phyloP scores from a whole-genome alignment of 75 land plant species.

The Larix kaempferi region DNA sequence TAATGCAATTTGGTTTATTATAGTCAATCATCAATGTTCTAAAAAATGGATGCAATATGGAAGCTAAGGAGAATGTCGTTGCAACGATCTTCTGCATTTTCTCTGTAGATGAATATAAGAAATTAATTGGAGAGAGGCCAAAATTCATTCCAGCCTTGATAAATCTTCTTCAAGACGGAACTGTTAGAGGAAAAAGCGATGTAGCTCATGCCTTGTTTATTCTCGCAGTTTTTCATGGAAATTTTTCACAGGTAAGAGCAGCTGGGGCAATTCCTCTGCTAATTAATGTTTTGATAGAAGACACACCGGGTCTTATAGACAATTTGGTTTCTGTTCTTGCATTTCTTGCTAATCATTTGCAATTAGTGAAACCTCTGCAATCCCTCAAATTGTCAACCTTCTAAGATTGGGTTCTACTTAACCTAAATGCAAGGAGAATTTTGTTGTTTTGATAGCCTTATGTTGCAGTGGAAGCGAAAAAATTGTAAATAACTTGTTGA shows the following conservation, averaged over 20 bases:
- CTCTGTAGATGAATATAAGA: not conserved
- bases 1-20: not conserved
- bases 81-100: slow-evolving; percentile 26
- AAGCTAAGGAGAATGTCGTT: no score
- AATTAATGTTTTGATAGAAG: slow-evolving; percentile 43
- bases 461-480: no score
- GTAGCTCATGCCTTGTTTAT: slow-evolving; percentile 74
- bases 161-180: slow-evolving; percentile 5
- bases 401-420: slow-evolving; percentile 47
- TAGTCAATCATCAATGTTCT: no score
- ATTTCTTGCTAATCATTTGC: slow-evolving; percentile 36
- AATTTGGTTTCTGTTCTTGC: slow-evolving; percentile 50
- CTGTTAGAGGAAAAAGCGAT: slow-evolving; percentile 55
- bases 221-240: slow-evolving; percentile 40
- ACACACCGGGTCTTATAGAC: slow-evolving; percentile 49
- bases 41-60: no score
- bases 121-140: no score
- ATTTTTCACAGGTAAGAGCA: slow-evolving; percentile 31
- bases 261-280: slow-evolving; percentile 64
- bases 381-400: slow-evolving; percentile 50
- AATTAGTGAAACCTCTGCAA: slow-evolving; percentile 19
- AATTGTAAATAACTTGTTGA: no score
- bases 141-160: no score
- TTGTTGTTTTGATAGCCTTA: no score
- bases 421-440: slow-evolving; percentile 60